Conservation (phyloP, 306 rosid species). For the Herpetospermum pedunculosum region DNA sequence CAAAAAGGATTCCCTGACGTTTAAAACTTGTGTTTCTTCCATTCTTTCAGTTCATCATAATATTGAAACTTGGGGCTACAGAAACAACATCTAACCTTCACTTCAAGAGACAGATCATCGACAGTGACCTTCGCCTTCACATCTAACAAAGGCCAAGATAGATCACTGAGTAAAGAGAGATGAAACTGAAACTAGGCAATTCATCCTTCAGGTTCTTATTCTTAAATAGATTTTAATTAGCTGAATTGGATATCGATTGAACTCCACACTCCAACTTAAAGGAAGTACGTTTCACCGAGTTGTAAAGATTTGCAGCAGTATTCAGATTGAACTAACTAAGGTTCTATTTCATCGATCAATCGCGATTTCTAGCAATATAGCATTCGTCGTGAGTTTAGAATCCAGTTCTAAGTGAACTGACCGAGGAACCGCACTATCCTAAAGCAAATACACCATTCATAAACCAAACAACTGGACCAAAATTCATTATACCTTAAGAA, state of each 20-base stretch:
- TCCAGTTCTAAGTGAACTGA: neutral
- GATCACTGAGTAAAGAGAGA: neutral
- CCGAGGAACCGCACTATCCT: neutral
- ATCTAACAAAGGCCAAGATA: constrained; percentile 15
- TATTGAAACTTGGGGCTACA: neutral
- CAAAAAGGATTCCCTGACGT: neutral
- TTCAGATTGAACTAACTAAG: neutral
- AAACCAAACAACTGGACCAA: neutral
- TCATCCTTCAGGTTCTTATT: neutral
- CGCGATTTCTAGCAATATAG: neutral
- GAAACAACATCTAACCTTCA: constrained; percentile 48
- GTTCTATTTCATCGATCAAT: neutral
- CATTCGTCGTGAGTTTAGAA: neutral
- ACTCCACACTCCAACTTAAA: neutral
- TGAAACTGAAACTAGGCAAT: neutral
- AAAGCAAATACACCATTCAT: neutral
- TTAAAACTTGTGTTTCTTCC: neutral
- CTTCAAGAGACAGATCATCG: constrained; percentile 28
- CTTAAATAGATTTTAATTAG: neutral
- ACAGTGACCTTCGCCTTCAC: constrained; percentile 27
- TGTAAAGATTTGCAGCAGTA: neutral
- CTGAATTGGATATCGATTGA: neutral
- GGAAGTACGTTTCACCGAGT: neutral
- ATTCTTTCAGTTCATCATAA: neutral
- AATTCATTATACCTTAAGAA: neutral